phyloP scores from a whole-genome alignment of 768 basidiomycete species.

The Leccinum longicurvipes region DNA sequence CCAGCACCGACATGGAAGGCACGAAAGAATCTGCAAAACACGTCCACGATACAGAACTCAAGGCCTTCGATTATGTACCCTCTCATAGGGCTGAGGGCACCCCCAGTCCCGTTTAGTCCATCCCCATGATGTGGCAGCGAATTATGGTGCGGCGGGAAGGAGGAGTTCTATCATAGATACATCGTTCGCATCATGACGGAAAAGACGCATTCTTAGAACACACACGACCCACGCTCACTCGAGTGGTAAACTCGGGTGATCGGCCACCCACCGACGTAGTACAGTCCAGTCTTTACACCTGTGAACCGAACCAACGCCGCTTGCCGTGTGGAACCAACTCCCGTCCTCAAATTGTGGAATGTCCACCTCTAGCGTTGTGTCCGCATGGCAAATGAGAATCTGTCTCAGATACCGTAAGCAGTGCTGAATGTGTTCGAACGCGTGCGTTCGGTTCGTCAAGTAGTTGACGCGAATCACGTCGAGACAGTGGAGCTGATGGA shows the following conservation, averaged over 20 bases:
- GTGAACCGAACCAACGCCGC: slow-evolving; percentile 30
- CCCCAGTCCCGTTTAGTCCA: background rate
- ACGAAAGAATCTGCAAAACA: slow-evolving; percentile 4
- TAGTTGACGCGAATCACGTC: slow-evolving; percentile 34
- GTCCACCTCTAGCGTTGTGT: slow-evolving; percentile 37
- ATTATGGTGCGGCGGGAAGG: background rate
- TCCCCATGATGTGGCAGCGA: background rate
- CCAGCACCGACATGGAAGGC: slow-evolving; percentile 20
- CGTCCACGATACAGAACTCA: slow-evolving; percentile 3
- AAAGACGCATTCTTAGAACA: background rate
- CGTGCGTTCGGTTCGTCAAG: slow-evolving; percentile 21
- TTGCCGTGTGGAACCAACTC: slow-evolving; percentile 27
- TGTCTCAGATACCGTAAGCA: slow-evolving; percentile 41
- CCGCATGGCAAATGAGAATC: slow-evolving; percentile 36
- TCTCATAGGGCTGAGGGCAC: background rate
- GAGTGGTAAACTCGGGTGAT: slow-evolving; percentile 27
- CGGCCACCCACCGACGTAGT: slow-evolving; percentile 26
- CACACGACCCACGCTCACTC: slow-evolving; percentile 3
- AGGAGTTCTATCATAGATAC: background rate
- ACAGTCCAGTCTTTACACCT: slow-evolving; percentile 34
- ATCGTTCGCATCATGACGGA: background rate
- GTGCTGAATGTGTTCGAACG: slow-evolving; percentile 34
- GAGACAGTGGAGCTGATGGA: slow-evolving; percentile 50
- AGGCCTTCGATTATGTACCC: background rate
- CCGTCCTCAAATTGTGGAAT: slow-evolving; percentile 25